Base-by-base conservation (phyloP, 345 rosid genomes). In the Salix purpurea region DNA sequence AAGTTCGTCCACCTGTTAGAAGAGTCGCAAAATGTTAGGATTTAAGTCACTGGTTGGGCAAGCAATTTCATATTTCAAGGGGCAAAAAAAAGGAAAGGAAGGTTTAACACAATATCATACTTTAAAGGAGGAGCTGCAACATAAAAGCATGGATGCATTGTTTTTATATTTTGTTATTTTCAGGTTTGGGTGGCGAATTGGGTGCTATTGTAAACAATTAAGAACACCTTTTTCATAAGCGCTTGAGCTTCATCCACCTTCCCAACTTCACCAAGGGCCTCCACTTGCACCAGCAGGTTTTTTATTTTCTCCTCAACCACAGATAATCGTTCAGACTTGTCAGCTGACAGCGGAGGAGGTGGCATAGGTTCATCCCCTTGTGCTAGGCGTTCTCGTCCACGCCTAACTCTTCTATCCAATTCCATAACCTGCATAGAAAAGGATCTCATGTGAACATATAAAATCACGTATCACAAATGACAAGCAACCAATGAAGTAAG, bases 211-310 rank as follows among this genome's bases (percentile, higher is more conserved):
- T 7, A 44, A 6, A 54, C 7, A 62, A 42, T 68, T 68, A 73
- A 72, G 30, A 74, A 6, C 79, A 96, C 99, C 98, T 93, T 96
- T 83, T 91, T 93, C 99, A 96, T 96, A 8, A 96, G 91, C 56
- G 98, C 98, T 88, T 96, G 97, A 82, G 99, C 99, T 89, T 96
- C 97, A 79, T 96, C 99, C 75, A 96, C 98, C 86, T 96, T 94
- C 67, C 98, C 99, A 81, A 90, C 92, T 88, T 96, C 99, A 70
- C 99, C 99, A 68, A 96, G 97, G 60, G 90, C 84, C 77, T 96
- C 99, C 74, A 94, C 99, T 86, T 96, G 99, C 80, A 88, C 99
- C 65, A 96, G 88, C 65, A 94, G 87, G 82, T 91, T 92, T 85
- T 96, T 96, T 72, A 94, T 86, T 82, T 94, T 94, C 83, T 92